Conservation (phyloP, 2,329 filamentous ascomycete genomes). For the Neobulgaria alba region DNA sequence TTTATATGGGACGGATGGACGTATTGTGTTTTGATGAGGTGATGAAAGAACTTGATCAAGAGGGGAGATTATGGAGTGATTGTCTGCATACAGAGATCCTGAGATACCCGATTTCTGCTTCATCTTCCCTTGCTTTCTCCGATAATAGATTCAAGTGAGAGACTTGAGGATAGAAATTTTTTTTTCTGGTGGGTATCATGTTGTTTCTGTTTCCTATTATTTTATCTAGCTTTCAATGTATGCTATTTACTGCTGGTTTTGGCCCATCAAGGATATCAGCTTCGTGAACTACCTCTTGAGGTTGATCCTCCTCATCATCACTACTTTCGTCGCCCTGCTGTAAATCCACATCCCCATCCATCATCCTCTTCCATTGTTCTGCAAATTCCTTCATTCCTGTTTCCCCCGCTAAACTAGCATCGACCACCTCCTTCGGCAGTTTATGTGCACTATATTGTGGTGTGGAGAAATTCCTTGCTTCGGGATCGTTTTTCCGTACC, state of each 20-base stretch:
- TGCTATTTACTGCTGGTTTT: too few relatives aligned
- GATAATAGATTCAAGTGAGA: too few relatives aligned
- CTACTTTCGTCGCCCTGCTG: constrained; percentile 32
- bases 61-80: too few relatives aligned
- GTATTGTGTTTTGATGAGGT: too few relatives aligned
- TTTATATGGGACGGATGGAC: neutral
- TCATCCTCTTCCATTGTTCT: constrained; percentile 59
- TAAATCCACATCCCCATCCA: constrained; percentile 33
- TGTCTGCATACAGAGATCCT: too few relatives aligned
- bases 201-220: too few relatives aligned
- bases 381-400: constrained; percentile 77
- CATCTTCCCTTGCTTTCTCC: too few relatives aligned
- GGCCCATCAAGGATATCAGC: neutral
- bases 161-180: too few relatives aligned
- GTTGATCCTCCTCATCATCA: constrained; percentile 27
- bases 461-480: constrained; percentile 77
- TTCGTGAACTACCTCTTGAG: neutral
- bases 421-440: constrained; percentile 84
- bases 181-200: too few relatives aligned
- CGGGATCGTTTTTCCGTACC: constrained; percentile 75
- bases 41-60: too few relatives aligned
- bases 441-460: constrained; percentile 93
- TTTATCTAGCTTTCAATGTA: too few relatives aligned
- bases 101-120: too few relatives aligned
- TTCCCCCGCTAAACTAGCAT: constrained; percentile 57